These are phyloP conservation scores for Pseudocercospora cruenta DNA, from an alignment of 2,329 filamentous ascomycete genomes.

Conservation along the genomic window DNA sequence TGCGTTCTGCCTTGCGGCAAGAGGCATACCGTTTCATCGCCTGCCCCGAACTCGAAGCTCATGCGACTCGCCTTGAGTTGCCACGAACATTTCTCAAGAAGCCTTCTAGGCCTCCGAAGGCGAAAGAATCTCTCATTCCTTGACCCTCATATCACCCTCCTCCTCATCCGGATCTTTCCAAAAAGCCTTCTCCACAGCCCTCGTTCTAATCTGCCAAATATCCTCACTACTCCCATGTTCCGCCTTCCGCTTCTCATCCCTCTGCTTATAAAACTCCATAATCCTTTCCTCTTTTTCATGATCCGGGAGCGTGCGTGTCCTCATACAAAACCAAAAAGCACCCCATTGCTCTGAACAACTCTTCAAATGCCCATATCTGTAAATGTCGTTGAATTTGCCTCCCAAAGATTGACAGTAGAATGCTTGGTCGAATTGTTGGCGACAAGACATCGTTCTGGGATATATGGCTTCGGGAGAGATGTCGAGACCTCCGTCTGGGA, in stretches of 20 bases:
- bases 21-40: not conserved
- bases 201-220: conserved; percentile 77
- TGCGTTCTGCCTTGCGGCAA: conserved; percentile 7
- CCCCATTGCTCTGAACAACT: conserved; percentile 84
- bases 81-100: not conserved
- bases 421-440: conserved; percentile 84
- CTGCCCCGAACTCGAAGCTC: not conserved
- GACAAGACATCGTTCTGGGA: conserved; percentile 83
- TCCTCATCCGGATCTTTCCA: conserved; percentile 41
- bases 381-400: conserved; percentile 89
- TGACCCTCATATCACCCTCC: conserved; percentile 13
- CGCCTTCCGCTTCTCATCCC: conserved; percentile 19
- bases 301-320: conserved; percentile 66
- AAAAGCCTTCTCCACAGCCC: conserved; percentile 59
- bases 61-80: not conserved
- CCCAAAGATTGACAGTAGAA: conserved; percentile 93
- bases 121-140: too few relatives aligned
- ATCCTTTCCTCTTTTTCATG: conserved; percentile 64
- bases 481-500: conserved; percentile 35
- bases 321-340: conserved; percentile 98
- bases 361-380: conserved; percentile 78
- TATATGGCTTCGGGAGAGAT: conserved; percentile 67
- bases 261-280: conserved; percentile 49
- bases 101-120: too few relatives aligned
- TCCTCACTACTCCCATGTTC: conserved; percentile 81